phyloP scores from a whole-genome alignment of 148 eudicot species.

The Cornus florida region DNA sequence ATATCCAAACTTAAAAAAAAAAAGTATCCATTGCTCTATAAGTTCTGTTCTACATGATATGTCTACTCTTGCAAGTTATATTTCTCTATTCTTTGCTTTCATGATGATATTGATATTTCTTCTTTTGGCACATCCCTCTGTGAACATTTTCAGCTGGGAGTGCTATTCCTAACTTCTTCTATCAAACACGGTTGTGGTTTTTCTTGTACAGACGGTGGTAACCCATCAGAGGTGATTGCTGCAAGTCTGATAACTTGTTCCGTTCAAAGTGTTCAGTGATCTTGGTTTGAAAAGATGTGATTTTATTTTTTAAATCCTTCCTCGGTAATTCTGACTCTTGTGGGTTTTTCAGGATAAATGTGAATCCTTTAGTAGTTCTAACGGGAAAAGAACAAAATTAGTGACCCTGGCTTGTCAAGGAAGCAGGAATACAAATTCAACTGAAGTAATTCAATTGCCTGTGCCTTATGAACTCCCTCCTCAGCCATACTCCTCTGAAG shows the following conservation, averaged over 20 bases:
- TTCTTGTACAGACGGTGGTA: conserved; percentile 67
- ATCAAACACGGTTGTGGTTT: conserved; percentile 42
- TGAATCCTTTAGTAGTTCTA: conserved; percentile 22
- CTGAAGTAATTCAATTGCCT: conserved; percentile 66
- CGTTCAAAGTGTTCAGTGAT: not conserved
- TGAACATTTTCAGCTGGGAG: conserved; percentile 64
- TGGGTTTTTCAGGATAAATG: conserved; percentile 33
- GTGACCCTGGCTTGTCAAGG: conserved; percentile 67
- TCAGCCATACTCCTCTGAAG: conserved; percentile 65
- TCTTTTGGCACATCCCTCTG: conserved; percentile 4
- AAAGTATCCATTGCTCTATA: not conserved
- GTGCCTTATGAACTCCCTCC: conserved; percentile 96
- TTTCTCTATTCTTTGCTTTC: not conserved
- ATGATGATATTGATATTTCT: not conserved
- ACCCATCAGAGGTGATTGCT: conserved; percentile 37
- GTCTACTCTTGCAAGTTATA: not conserved
- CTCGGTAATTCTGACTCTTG: not conserved
- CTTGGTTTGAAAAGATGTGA: not conserved
- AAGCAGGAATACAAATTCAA: conserved; percentile 27
- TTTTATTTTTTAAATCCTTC: not conserved
- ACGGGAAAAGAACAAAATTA: conserved; percentile 51
- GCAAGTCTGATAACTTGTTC: not conserved
- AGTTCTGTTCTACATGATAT: not conserved
- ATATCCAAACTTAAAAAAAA: not conserved
- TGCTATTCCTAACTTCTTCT: conserved; percentile 67